Percentiles rank a stretch among this genome's conserved stretches.
phyloP scores from a whole-genome alignment of 2,329 filamentous ascomycete genomes.

The Lecanicillium sp. region DNA sequence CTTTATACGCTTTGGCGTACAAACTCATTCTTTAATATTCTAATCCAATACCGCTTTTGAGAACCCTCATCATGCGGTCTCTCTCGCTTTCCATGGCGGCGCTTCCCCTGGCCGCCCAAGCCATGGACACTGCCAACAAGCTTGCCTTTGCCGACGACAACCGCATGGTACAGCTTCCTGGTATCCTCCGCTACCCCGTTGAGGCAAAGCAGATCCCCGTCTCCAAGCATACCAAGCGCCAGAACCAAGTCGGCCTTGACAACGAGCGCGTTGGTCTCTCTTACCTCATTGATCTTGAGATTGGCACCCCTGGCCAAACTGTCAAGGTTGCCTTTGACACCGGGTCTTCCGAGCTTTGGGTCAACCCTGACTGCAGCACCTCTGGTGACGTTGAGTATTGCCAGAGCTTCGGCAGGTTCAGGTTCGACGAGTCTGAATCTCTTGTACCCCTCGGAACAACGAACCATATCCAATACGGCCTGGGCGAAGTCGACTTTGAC shows the following conservation, averaged over 20 bases:
- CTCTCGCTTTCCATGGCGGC: background rate
- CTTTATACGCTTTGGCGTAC: background rate
- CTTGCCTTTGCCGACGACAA: slow-evolving; percentile 16
- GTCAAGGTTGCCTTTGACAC: slow-evolving; percentile 50
- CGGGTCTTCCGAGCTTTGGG: slow-evolving; percentile 52
- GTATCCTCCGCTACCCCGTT: slow-evolving; percentile 6
- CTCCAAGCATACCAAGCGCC: background rate
- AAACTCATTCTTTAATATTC: slow-evolving; percentile 4
- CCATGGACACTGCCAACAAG: slow-evolving; percentile 3
- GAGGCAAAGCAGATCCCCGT: background rate
- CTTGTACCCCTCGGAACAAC: slow-evolving; percentile 21
- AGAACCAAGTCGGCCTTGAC: slow-evolving; percentile 2
- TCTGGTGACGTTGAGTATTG: slow-evolving; percentile 35
- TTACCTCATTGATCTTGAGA: slow-evolving; percentile 24
- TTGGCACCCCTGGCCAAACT: slow-evolving; percentile 45
- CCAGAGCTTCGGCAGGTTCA: slow-evolving; percentile 34
- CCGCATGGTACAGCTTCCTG: slow-evolving; percentile 6
- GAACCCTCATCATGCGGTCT: slow-evolving; percentile 1
- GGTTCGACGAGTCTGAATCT: slow-evolving; percentile 32
- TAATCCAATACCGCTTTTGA: background rate
- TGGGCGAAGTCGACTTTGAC: slow-evolving; percentile 40
- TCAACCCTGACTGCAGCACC: slow-evolving; percentile 49
- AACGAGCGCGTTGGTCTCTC: slow-evolving; percentile 1
- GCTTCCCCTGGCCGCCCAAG: slow-evolving; percentile 4
- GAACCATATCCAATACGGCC: slow-evolving; percentile 40